A percentile compares a stretch with the other conserved stretches of the same genome.
Conservation (phyloP, 108 stramenopile species). For the Chaetoceros muelleri region DNA sequence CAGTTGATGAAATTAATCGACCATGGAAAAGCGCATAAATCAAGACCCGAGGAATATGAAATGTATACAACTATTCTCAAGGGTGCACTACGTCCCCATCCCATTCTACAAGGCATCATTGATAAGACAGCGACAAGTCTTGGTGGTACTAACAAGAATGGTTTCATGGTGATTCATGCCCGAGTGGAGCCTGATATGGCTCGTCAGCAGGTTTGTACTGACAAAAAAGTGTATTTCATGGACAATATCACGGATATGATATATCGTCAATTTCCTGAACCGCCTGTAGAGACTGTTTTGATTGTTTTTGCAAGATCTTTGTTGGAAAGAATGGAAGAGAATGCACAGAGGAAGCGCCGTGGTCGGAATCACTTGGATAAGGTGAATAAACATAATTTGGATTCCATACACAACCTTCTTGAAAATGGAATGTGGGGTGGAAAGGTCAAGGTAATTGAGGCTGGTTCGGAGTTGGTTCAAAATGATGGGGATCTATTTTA, state of each 20-base stretch:
- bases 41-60: background rate
- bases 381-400: constrained; percentile 10
- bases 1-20: background rate
- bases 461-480: constrained; percentile 7
- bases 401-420: constrained; percentile 7
- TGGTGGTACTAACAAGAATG: background rate
- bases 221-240: constrained; percentile 16
- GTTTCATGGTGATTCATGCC: constrained; percentile 24
- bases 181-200: constrained; percentile 35
- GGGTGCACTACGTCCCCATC: constrained; percentile 21
- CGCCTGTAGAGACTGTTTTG: constrained; percentile 15
- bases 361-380: background rate
- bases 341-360: background rate
- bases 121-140: background rate
- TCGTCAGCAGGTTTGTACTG: constrained; percentile 5
- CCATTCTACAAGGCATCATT: background rate
- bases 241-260: too few species aligned
- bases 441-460: constrained; percentile 16
- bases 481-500: constrained; percentile 7
- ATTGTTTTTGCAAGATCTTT: constrained; percentile 16
- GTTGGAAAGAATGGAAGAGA: constrained; percentile 19
- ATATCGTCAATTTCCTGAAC: constrained; percentile 8
- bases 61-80: constrained; percentile 7
- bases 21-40: background rate
- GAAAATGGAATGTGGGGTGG: constrained; percentile 22